These are phyloP conservation scores for Yamadazyma membranifaciens DNA, from an alignment of 1,139 yeast species.

Conservation along the genomic window DNA sequence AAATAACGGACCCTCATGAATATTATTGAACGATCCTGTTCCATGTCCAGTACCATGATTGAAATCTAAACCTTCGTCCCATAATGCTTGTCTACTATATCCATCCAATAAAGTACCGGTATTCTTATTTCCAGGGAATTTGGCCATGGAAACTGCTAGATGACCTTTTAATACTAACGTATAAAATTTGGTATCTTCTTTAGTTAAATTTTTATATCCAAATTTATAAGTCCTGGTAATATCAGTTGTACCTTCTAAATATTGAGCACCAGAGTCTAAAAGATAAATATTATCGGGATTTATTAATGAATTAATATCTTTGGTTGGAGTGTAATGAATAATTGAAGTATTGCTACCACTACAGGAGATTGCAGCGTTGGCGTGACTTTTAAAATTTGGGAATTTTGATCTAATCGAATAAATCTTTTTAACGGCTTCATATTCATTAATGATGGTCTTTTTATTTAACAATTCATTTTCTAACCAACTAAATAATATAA, in stretches of 20 bases:
- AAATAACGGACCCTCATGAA: constrained; percentile 54
- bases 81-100: constrained; percentile 48
- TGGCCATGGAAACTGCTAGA: constrained; percentile 50
- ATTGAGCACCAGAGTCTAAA: constrained; percentile 54
- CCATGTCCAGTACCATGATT: constrained; percentile 64
- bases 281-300: constrained; percentile 41
- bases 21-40: constrained; percentile 51
- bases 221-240: constrained; percentile 51
- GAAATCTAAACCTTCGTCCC: constrained; percentile 50
- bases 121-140: constrained; percentile 37
- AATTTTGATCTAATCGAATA: constrained; percentile 35
- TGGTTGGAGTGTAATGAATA: constrained; percentile 52
- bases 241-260: constrained; percentile 56
- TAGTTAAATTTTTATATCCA: constrained; percentile 21
- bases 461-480: constrained; percentile 29
- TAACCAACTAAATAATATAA: constrained; percentile 38
- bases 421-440: constrained; percentile 39
- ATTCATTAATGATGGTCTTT: constrained; percentile 27
- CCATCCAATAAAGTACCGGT: constrained; percentile 48
- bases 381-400: constrained; percentile 48
- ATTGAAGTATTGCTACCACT: constrained; percentile 53
- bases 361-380: constrained; percentile 52
- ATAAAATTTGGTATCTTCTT: constrained; percentile 34
- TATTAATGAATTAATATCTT: constrained; percentile 32
- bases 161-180: constrained; percentile 55